These are phyloP conservation scores for Ganoderma lingzhi DNA, from an alignment of 1,284 basidiomycete genomes.

Conservation along the genomic window DNA sequence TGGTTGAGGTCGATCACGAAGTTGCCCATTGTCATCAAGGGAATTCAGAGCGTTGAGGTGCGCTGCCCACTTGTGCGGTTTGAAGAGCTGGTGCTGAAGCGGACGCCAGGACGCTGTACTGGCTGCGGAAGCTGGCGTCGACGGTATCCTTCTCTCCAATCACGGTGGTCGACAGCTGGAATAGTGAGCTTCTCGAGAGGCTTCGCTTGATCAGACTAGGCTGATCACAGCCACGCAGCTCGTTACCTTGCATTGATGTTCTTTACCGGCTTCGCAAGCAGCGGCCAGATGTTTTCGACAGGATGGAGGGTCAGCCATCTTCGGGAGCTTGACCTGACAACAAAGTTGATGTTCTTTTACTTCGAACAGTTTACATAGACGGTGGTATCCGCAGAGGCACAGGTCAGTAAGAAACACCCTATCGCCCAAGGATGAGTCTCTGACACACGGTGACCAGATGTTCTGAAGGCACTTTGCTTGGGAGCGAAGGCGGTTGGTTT, in stretches of 20 bases:
- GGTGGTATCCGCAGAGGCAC: conserved; percentile 89
- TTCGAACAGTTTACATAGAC: conserved; percentile 82
- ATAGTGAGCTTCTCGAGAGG: conserved; percentile 55
- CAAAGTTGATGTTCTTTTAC: neutral
- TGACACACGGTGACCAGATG: conserved; percentile 54
- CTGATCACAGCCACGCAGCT: conserved; percentile 44
- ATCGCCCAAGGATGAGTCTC: neutral
- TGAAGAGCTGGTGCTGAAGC: neutral
- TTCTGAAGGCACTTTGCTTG: conserved; percentile 91
- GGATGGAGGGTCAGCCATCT: conserved; percentile 61
- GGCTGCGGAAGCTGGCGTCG: conserved; percentile 87
- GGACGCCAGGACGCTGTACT: conserved; percentile 80
- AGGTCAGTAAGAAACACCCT: conserved; percentile 48
- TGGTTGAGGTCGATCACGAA: conserved; percentile 82
- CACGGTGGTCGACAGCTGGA: conserved; percentile 92
- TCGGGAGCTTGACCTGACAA: neutral
- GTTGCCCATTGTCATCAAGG: conserved; percentile 88
- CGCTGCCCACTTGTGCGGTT: conserved; percentile 16
- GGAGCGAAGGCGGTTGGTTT: conserved; percentile 92
- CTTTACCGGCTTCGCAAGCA: conserved; percentile 77
- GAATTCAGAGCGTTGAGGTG: conserved; percentile 81
- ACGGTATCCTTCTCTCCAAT: conserved; percentile 91
- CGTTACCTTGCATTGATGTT: conserved; percentile 79
- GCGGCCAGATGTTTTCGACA: conserved; percentile 80
- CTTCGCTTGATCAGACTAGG: neutral